Percentiles rank a stretch among this genome's conserved stretches.
Evolutionary conservation across 768 basidiomycete genomes (phyloP).

Genomic region (Kwoniella sp.): DNA sequence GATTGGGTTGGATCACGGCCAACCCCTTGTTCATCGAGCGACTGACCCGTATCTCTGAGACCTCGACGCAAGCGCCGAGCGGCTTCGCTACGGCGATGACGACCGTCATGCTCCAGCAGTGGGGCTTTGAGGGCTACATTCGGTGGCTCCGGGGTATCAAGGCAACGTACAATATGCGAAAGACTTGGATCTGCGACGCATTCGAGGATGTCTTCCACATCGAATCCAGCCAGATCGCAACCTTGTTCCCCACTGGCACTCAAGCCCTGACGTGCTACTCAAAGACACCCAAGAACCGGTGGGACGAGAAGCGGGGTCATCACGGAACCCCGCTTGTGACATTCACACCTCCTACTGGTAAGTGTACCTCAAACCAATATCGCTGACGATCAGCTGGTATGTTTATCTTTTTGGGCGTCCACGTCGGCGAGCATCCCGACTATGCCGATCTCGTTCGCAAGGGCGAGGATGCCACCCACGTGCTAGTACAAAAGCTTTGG

Average conservation of each 20-base stretch:
- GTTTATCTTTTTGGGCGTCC: conserved; percentile 66
- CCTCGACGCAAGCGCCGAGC: conserved; percentile 64
- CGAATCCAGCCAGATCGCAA: conserved; percentile 45
- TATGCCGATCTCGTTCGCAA: conserved; percentile 39
- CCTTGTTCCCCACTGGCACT: conserved; percentile 42
- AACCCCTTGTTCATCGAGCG: conserved; percentile 71
- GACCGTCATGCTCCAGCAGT: conserved; percentile 60
- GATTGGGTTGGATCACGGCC: conserved; percentile 76
- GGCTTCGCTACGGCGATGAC: conserved; percentile 64
- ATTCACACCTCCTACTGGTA: conserved; percentile 64
- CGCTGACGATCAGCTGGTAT: conserved; percentile 58
- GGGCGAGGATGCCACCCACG: conserved; percentile 48
- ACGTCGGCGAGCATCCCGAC: conserved; percentile 60
- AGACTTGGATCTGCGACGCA: conserved; percentile 57
- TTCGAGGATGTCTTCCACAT: conserved; percentile 64
- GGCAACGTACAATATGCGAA: conserved; percentile 48
- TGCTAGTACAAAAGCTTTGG: conserved; percentile 60
- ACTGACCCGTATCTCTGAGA: conserved; percentile 66
- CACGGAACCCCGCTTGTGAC: conserved; percentile 55
- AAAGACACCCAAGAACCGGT: conserved; percentile 42
- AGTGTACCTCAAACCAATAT: conserved; percentile 9
- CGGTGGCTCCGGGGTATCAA: conserved; percentile 69
- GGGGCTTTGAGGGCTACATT: conserved; percentile 68
- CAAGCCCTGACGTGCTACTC: conserved; percentile 55
- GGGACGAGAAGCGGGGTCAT: conserved; percentile 53